phyloP scores from a whole-genome alignment of 1,284 basidiomycete species.

The Gymnopus androsaceus region DNA sequence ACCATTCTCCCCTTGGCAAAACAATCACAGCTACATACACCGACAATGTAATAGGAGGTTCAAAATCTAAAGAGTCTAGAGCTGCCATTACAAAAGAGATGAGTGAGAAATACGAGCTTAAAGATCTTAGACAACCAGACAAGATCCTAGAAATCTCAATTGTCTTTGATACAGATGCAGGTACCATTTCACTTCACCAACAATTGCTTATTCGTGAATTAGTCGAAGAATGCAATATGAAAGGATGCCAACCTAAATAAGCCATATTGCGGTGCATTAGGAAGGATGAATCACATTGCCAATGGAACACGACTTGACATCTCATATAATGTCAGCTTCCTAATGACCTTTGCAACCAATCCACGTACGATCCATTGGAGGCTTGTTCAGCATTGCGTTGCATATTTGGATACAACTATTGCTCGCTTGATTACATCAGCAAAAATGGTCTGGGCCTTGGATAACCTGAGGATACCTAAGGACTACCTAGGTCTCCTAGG shows the following conservation, averaged over 20 bases:
- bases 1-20: background rate
- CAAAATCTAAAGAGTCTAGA: background rate
- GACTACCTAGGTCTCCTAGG: too few species aligned
- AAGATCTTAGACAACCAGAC: background rate
- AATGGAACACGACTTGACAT: slow-evolving; percentile 2
- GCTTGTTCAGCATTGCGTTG: background rate
- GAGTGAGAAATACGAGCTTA: background rate
- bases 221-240: background rate
- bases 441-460: too few species aligned
- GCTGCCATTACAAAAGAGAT: background rate
- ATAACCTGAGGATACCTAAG: too few species aligned
- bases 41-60: slow-evolving; percentile 6
- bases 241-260: background rate
- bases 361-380: slow-evolving; percentile 8
- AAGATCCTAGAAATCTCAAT: background rate
- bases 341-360: background rate
- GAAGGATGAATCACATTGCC: slow-evolving; percentile 1
- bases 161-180: background rate
- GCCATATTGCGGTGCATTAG: background rate
- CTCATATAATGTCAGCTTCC: background rate
- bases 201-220: background rate
- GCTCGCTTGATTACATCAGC: background rate
- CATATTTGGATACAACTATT: slow-evolving; percentile 1
- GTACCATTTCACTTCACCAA: slow-evolving; percentile 5
- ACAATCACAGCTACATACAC: slow-evolving; percentile 12